Conservation (phyloP, 2,329 filamentous ascomycete species). For the Stagonosporopsis cucurbitacearum region DNA sequence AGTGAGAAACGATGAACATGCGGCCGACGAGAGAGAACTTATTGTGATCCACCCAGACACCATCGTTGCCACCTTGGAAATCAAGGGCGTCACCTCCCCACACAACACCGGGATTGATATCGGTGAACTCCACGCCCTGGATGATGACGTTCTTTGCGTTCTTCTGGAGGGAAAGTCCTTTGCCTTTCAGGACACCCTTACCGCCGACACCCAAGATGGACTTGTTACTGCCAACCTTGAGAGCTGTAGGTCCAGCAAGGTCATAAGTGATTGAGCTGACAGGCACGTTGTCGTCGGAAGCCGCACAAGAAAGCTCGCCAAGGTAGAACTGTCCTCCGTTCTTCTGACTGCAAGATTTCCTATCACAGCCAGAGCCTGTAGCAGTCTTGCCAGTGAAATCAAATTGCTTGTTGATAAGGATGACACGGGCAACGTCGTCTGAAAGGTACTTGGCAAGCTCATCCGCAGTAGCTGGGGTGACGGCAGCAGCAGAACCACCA, state of each 20-base stretch:
- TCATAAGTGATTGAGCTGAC: constrained; percentile 45
- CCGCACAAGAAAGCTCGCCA: constrained; percentile 30
- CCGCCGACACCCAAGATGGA: constrained; percentile 50
- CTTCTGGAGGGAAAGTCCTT: constrained; percentile 48
- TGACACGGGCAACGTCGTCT: constrained; percentile 28
- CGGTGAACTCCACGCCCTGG: constrained; percentile 50
- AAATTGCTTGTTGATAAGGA: constrained; percentile 31
- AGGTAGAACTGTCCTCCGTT: constrained; percentile 32
- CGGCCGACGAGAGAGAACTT: constrained; percentile 55
- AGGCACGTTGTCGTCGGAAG: constrained; percentile 22
- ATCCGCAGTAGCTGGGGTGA: constrained; percentile 29
- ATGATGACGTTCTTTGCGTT: constrained; percentile 48
- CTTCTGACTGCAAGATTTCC: constrained; percentile 23
- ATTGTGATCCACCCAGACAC: constrained; percentile 49
- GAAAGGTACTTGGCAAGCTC: constrained; percentile 31
- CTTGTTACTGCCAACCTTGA: constrained; percentile 52
- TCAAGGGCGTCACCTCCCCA: constrained; percentile 51
- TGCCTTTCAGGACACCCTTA: constrained; percentile 52
- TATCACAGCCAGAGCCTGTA: constrained; percentile 30
- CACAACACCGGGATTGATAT: constrained; percentile 48
- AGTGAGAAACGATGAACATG: constrained; percentile 52
- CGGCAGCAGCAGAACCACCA: constrained; percentile 31
- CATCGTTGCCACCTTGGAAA: constrained; percentile 42
- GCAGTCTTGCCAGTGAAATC: constrained; percentile 36
- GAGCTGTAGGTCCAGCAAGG: constrained; percentile 36